Percentiles rank a stretch among this genome's conserved stretches.
Evolutionary conservation across 345 rosid genomes (phyloP).

Genomic region (Acer campestre): DNA sequence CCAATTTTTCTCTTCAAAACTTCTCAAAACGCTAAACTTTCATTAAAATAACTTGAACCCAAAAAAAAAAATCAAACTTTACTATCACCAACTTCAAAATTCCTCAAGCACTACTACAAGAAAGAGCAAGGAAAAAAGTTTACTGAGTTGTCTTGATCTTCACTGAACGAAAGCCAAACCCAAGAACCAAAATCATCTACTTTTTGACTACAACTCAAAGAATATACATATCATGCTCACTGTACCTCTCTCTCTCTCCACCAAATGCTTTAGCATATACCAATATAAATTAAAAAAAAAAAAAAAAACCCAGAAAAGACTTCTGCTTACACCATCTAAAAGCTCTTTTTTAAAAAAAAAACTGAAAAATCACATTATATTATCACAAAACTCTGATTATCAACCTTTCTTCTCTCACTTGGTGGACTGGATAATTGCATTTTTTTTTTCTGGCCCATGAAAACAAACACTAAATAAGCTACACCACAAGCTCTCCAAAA

Average conservation of each 20-base stretch:
- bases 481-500: background rate
- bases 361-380: conserved; percentile 36
- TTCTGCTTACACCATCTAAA: conserved; percentile 29
- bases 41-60: background rate
- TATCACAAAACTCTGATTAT: conserved; percentile 37
- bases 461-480: conserved; percentile 1
- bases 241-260: conserved; percentile 15
- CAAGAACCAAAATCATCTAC: conserved; percentile 24
- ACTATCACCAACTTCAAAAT: conserved; percentile 18
- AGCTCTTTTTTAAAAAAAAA: too few relatives aligned
- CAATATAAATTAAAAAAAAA: background rate
- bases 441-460: background rate
- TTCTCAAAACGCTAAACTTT: background rate
- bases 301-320: conserved; percentile 17
- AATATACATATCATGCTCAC: conserved; percentile 17
- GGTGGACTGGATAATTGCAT: conserved; percentile 23
- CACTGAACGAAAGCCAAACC: conserved; percentile 28
- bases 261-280: conserved; percentile 19
- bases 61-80: background rate
- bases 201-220: conserved; percentile 34
- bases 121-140: conserved; percentile 5
- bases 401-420: conserved; percentile 17
- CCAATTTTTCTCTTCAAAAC: background rate
- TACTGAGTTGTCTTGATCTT: conserved; percentile 31
- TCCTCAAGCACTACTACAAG: background rate